Evolutionary conservation across 164 flowering plant genomes (phyloP).

Genomic region (Chimonanthus praecox): DNA sequence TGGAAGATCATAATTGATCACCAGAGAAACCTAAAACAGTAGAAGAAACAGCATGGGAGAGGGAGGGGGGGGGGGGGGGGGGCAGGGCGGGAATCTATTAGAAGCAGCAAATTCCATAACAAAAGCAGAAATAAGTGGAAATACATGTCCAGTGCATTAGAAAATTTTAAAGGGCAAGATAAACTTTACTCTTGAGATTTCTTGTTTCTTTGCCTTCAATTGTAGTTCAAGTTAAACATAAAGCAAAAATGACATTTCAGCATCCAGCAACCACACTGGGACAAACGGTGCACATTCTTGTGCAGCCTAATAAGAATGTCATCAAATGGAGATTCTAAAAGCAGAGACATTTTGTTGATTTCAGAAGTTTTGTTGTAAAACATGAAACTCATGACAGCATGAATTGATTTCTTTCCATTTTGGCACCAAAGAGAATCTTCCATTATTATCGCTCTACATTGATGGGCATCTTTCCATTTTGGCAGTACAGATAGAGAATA

Average conservation of each 20-base stretch:
- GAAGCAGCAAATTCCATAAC: not conserved
- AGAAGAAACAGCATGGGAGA: not conserved
- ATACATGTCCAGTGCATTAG: not conserved
- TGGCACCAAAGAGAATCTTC: not conserved
- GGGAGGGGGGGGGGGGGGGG: too few species aligned
- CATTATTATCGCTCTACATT: too few species aligned
- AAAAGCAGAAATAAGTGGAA: not conserved
- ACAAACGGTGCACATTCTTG: not conserved
- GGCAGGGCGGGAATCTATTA: too few species aligned
- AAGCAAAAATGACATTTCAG: not conserved
- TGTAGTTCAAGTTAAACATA: not conserved
- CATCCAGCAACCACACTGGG: not conserved
- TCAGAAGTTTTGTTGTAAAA: not conserved
- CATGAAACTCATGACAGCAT: not conserved
- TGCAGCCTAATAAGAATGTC: not conserved
- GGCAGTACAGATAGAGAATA: not conserved
- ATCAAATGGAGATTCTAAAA: not conserved
- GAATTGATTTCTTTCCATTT: not conserved
- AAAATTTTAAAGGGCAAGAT: not conserved
- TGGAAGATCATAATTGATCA: conserved; percentile 95
- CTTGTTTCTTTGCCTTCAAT: not conserved
- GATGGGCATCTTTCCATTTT: not conserved
- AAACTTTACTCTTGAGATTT: not conserved
- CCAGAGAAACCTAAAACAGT: conserved; percentile 71
- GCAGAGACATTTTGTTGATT: not conserved